Percentiles rank a stretch among this genome's conserved stretches.
These are phyloP conservation scores for Hypoxylon subgilvum DNA, from an alignment of 495 filamentous ascomycete genomes.

Conservation along the genomic window DNA sequence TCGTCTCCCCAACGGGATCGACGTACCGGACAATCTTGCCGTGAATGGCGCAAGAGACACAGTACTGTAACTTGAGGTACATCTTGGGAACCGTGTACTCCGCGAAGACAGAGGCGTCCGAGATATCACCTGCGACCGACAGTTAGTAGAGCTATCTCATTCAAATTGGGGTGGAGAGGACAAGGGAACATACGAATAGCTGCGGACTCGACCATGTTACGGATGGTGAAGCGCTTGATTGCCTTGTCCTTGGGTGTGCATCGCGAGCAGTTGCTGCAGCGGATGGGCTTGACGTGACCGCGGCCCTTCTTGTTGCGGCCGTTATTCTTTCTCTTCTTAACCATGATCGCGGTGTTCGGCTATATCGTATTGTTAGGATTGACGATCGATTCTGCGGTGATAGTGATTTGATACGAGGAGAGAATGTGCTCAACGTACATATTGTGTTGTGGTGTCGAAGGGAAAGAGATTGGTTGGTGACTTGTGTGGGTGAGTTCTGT, in stretches of 20 bases:
- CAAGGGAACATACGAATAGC: constrained; percentile 86
- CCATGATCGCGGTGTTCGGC: constrained; percentile 79
- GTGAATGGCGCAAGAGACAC: constrained; percentile 99
- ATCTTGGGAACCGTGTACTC: constrained; percentile 99
- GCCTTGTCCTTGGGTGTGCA: constrained; percentile 99
- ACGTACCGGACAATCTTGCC: constrained; percentile 99
- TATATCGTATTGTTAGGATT: constrained; percentile 41
- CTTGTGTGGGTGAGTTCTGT: constrained; percentile 4
- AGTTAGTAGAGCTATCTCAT: no score
- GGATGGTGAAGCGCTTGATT: constrained; percentile 99
- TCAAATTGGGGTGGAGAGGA: no score
- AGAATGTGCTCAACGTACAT: constrained; percentile 13
- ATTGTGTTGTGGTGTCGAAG: constrained; percentile 32
- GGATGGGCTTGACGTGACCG: constrained; percentile 99
- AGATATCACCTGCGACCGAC: constrained; percentile 99
- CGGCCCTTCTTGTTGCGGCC: constrained; percentile 99
- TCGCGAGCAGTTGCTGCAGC: constrained; percentile 99
- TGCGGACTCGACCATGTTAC: constrained; percentile 99
- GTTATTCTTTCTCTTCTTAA: constrained; percentile 99
- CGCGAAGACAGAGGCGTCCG: constrained; percentile 96
- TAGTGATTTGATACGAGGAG: background rate
- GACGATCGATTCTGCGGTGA: background rate
- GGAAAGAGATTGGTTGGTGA: constrained; percentile 28
- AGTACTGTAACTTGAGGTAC: constrained; percentile 99
- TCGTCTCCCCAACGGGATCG: constrained; percentile 45